phyloP scores from a whole-genome alignment of 225 moss, liverwort and hornwort species.

The Rhytidiadelphus loreus region DNA sequence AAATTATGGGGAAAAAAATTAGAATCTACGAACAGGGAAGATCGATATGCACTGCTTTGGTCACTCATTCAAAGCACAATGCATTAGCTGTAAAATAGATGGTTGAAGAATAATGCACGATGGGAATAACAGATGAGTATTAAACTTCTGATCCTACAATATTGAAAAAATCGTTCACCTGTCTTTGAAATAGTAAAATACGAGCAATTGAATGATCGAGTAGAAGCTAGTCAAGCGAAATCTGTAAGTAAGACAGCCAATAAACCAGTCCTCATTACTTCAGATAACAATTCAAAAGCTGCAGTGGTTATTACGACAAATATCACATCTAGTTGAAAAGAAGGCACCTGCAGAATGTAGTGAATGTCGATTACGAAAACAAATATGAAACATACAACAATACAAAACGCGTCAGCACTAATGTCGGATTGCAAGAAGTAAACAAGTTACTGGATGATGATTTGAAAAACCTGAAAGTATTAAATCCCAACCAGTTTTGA shows the following conservation, averaged over 20 bases:
- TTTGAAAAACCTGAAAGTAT: not conserved
- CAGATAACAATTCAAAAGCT: not conserved
- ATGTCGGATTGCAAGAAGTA: not conserved
- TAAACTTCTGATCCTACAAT: not conserved
- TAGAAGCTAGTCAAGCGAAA: not conserved
- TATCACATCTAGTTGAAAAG: not conserved
- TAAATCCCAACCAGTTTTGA: not conserved
- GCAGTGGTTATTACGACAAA: not conserved
- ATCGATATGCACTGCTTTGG: not conserved
- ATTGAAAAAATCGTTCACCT: not conserved
- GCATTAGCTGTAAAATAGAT: not conserved
- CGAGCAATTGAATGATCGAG: not conserved
- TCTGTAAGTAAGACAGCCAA: slow-evolving; percentile 4
- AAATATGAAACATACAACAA: not conserved
- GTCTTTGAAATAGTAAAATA: not conserved
- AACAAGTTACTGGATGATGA: not conserved
- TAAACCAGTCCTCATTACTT: not conserved
- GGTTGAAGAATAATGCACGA: not conserved
- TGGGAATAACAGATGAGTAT: not conserved
- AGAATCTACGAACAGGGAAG: not conserved
- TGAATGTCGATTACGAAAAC: not conserved
- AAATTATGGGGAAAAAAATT: not conserved
- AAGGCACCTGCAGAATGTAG: not conserved
- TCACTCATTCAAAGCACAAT: not conserved
- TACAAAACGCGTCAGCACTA: not conserved